These are phyloP conservation scores for Pinus taeda DNA, from an alignment of 75 land plant genomes.

Conservation along the genomic window DNA sequence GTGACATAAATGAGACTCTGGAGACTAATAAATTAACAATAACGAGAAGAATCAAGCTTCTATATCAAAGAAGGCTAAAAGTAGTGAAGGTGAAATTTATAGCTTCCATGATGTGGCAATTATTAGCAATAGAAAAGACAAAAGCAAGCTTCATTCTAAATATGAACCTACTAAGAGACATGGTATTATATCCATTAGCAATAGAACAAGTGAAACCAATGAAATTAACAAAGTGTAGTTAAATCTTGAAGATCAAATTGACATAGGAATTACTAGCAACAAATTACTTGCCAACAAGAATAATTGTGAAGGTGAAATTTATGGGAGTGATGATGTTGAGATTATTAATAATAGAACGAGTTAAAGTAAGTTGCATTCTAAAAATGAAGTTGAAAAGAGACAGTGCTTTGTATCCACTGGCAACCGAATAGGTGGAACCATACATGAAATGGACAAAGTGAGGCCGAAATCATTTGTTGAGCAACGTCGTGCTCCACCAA, in stretches of 20 bases:
- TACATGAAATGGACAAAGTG: not conserved
- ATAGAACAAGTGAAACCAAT: not conserved
- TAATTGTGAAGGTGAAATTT: not conserved
- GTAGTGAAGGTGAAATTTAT: not conserved
- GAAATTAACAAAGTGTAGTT: not conserved
- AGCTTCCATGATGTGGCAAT: not conserved
- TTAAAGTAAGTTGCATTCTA: not conserved
- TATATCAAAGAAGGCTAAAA: too few species aligned
- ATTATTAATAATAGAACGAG: not conserved
- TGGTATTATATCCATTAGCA: not conserved
- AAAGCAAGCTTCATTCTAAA: not conserved
- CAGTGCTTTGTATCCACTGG: not conserved
- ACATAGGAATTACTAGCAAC: too few species aligned
- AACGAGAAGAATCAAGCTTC: too few species aligned
- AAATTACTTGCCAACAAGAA: too few species aligned
- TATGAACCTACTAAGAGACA: not conserved
- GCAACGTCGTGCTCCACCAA: not conserved
- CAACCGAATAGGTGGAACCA: not conserved
- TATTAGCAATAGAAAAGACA: not conserved
- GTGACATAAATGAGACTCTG: too few species aligned
- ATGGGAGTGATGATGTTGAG: not conserved
- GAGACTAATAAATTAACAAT: too few species aligned
- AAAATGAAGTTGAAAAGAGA: not conserved
- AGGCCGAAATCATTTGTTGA: not conserved
- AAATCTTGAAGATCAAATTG: too few species aligned